Base-by-base conservation (phyloP, 2,329 filamentous ascomycete genomes). In the Xylariaceae sp. region DNA sequence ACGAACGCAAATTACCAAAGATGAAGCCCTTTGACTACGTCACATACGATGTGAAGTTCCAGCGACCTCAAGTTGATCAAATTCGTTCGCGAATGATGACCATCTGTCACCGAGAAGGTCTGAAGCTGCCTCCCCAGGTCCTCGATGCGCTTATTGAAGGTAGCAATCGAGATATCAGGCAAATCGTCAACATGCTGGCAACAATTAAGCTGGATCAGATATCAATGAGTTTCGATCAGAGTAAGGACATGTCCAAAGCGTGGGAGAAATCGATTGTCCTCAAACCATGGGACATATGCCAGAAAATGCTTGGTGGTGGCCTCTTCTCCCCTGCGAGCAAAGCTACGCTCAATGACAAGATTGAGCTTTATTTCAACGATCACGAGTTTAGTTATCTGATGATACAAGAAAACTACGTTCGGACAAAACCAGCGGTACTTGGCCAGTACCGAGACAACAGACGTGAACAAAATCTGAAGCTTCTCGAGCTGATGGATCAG, bases 301-400 rank as follows among this genome's bases (percentile, higher is more conserved):
- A 88, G 68, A 96, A 96, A 74, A 90, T 99, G 68, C 81, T 99
- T 4, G 89, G 83, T 30, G 86, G 90, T 3, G 89, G 90, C 39
- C 83, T 96, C 72, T 99, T 97, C 72, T 80, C 88, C 29, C 80
- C 85, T 3, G 84, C 85, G 48, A 95, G 90, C 72, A 95, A 89
- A 62, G 78, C 89, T 2, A 95, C 90, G 0, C 76, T 99, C 37
- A 97, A 97, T 68, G 92, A 99, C 71, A 99, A 99, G 77, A 94
- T 95, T 59, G 92, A 99, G 72, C 83, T 99, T 1, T 99, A 99
- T 71, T 99, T 99, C 78, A 97, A 99, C 70, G 94, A 99, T 65
- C 94, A 99, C 67, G 94, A 99, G 65, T 95, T 97, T 73, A 96
- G 91, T 66, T 94, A 86, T 67, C 77, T 99, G 51, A 97, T 99